Conservation (phyloP, 2,329 filamentous ascomycete genomes). For the Sclerotinia borealis region DNA sequence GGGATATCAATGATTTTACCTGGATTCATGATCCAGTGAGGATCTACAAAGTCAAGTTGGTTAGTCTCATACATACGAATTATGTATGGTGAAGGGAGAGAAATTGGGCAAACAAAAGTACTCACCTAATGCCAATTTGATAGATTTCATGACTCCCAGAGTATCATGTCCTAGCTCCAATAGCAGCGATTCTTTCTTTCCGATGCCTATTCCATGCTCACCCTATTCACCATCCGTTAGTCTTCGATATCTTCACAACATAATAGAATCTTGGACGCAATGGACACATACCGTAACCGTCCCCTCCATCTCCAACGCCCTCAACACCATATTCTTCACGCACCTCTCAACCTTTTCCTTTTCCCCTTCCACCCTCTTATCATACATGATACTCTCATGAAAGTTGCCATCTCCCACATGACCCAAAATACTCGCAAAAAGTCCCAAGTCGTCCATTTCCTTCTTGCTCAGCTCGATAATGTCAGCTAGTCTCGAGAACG, state of each 20-base stretch:
- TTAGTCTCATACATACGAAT: no score
- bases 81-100: no score
- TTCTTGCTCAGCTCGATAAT: constrained; percentile 80
- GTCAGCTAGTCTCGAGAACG: constrained; percentile 67
- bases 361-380: constrained; percentile 62
- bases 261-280: neutral
- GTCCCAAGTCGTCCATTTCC: constrained; percentile 76
- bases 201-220: constrained; percentile 79
- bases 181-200: constrained; percentile 74
- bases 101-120: neutral
- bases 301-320: constrained; percentile 90
- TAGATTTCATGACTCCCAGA: constrained; percentile 73
- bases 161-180: constrained; percentile 78
- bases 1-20: constrained; percentile 80
- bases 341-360: constrained; percentile 70
- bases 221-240: constrained; percentile 40
- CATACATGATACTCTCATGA: constrained; percentile 87
- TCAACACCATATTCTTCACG: constrained; percentile 83
- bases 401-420: constrained; percentile 95
- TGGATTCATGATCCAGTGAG: constrained; percentile 83
- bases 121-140: constrained; percentile 62
- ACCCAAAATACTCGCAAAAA: constrained; percentile 83
- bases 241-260: neutral
- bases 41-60: constrained; percentile 44
- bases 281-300: constrained; percentile 60